Evolutionary conservation across 2,329 filamentous ascomycete genomes (phyloP), one percentile per base, ranked within the genome.

Genomic region (Knufia petricola): DNA sequence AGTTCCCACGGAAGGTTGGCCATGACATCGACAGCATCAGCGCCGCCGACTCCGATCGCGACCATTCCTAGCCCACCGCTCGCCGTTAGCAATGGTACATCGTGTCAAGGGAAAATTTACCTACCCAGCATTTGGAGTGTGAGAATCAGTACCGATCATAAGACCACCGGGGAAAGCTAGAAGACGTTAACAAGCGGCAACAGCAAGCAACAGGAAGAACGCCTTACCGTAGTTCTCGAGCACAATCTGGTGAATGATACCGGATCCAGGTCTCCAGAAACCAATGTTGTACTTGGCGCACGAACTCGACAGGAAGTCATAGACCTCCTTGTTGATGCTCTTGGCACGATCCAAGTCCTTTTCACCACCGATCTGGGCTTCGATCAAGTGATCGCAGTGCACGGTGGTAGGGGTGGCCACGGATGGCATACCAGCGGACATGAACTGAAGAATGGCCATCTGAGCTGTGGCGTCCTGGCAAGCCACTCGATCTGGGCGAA

Each of bases 201-300:
- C 26, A 28, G 6, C 26, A 12, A 12, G 26, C 6, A 6, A 28
- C 26, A 28, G 26, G n/a, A n/a, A 28, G 26, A 6, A 28, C 26
- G 26, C 6, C n/a, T n/a, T n/a, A 28, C 26, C 89, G 70, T 96
- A 96, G 79, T 96, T 96, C 76, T 98, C 92, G 51, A 96, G 81
- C 56, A 96, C 73, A 65, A 96, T 96, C 77, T 96, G 92, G 76
- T 98, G 92, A 62, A 98, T 98, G 69, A 96, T 98, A 78, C 92
- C 92, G 67, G 90, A 95, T 61, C 92, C 92, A 58, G 92, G 92
- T 70, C 81, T 87, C 92, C 92, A 98, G 84, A 96, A 96, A 76
- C 92, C 92, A 69, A 96, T 96, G 79, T 96, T 90, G 79, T 96
- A 98, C 78, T 96, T 98, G 65, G 89, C 89, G 69, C 90, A 96